Evolutionary conservation across 345 rosid species (phyloP).

Genomic region (Lepidium africanum): DNA sequence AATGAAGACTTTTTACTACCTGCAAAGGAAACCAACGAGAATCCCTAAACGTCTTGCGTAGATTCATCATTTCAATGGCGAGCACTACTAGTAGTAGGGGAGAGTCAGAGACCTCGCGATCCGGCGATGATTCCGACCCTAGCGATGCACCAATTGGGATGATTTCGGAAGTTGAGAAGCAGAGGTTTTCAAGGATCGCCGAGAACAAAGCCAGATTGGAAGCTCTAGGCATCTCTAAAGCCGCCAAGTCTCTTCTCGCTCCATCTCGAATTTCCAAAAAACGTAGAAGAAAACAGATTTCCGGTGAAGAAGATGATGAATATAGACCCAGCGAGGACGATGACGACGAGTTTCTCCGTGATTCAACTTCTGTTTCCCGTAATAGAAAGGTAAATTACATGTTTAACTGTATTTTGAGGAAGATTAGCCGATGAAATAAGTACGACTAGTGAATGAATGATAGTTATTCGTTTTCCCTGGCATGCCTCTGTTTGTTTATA

Average conservation of each 20-base stretch:
- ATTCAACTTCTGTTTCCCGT: conserved; percentile 25
- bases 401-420: too few species aligned
- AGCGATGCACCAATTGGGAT: conserved; percentile 7
- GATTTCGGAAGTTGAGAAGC: conserved; percentile 58
- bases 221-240: conserved; percentile 60
- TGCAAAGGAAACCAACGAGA: not conserved
- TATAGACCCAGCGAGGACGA: conserved; percentile 39
- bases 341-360: conserved; percentile 26
- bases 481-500: not conserved
- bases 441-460: not conserved
- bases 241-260: conserved; percentile 43
- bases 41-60: not conserved
- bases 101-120: conserved; percentile 17
- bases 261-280: conserved; percentile 24
- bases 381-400: conserved; percentile 24
- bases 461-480: not conserved
- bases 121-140: conserved; percentile 29
- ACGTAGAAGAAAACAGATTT: conserved; percentile 40
- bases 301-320: conserved; percentile 57
- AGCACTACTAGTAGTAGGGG: not conserved
- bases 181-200: conserved; percentile 63
- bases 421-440: too few species aligned
- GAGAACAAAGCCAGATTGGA: conserved; percentile 77
- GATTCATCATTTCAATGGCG: not conserved
- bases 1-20: not conserved